Percentiles rank a stretch among this genome's conserved stretches.
Conservation (phyloP, 192 early-diverging fungal genomes). For the Physocladia obscura region DNA sequence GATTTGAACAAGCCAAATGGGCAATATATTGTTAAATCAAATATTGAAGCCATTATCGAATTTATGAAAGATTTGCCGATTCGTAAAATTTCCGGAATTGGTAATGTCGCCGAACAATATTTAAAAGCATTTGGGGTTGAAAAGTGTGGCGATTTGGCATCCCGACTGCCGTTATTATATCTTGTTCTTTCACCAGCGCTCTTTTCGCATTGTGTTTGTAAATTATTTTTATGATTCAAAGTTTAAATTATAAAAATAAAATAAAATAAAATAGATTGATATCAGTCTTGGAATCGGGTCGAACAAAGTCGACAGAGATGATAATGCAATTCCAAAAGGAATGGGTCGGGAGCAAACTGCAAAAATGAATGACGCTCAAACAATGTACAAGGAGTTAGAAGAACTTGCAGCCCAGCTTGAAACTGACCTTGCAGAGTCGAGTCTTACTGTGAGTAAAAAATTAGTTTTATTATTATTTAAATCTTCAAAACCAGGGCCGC, state of each 20-base stretch:
- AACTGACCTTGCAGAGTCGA: background rate
- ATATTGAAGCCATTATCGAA: constrained; percentile 37
- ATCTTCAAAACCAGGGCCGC: constrained; percentile 30
- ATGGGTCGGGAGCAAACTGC: constrained; percentile 20
- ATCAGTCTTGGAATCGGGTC: constrained; percentile 26
- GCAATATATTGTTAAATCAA: constrained; percentile 51
- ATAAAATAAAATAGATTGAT: too few relatives aligned
- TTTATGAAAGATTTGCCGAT: constrained; percentile 51
- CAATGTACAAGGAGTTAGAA: constrained; percentile 8
- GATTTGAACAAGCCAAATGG: constrained; percentile 75
- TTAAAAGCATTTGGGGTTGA: constrained; percentile 54
- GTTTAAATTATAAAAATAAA: background rate
- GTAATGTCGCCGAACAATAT: constrained; percentile 56
- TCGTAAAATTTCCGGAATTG: constrained; percentile 60
- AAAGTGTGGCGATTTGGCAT: constrained; percentile 51
- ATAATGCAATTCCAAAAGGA: constrained; percentile 18
- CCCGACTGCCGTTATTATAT: constrained; percentile 9
- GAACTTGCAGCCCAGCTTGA: constrained; percentile 16
- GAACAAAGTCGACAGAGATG: constrained; percentile 11
- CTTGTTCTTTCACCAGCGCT: background rate
- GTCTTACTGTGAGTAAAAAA: background rate
- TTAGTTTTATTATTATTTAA: background rate
- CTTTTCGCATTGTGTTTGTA: constrained; percentile 3
- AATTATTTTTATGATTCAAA: background rate
- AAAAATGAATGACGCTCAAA: background rate